These are phyloP conservation scores for Lactifluus volemus DNA, from an alignment of 768 basidiomycete genomes.

Conservation along the genomic window DNA sequence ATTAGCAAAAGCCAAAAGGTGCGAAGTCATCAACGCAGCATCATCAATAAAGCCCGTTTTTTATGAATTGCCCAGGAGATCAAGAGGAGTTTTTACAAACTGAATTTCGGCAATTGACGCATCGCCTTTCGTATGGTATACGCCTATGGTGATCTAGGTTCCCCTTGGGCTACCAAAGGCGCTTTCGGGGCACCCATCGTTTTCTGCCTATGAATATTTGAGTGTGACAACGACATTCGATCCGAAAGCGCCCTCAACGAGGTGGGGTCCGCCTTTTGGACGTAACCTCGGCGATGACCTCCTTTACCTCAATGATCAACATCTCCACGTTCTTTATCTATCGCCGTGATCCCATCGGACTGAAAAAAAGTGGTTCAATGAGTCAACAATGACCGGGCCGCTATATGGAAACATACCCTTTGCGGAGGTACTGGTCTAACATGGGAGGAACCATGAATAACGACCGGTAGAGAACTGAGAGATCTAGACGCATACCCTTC, in stretches of 20 bases:
- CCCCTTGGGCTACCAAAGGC: background rate
- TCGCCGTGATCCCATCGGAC: constrained; percentile 91
- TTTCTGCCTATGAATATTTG: background rate
- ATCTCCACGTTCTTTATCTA: constrained; percentile 62
- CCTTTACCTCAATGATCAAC: constrained; percentile 59
- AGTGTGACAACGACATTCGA: background rate
- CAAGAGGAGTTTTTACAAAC: background rate
- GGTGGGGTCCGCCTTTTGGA: constrained; percentile 4
- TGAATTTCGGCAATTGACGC: background rate
- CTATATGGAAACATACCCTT: constrained; percentile 41
- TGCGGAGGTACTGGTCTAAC: constrained; percentile 78
- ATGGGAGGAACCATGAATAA: constrained; percentile 11
- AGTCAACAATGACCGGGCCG: background rate
- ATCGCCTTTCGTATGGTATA: background rate
- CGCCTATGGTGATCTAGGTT: background rate
- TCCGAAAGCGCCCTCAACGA: background rate
- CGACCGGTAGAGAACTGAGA: background rate
- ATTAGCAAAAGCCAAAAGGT: background rate
- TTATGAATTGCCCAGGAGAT: background rate
- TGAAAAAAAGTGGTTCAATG: constrained; percentile 22
- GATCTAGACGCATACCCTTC: constrained; percentile 4
- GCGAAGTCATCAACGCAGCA: background rate
- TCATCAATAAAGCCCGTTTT: background rate
- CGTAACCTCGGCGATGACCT: constrained; percentile 37
- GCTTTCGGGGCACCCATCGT: background rate